Percentiles rank a stretch among this genome's conserved stretches.
These are phyloP conservation scores for Sphaerulina vaccinii DNA, from an alignment of 2,329 filamentous ascomycete genomes.

Conservation along the genomic window DNA sequence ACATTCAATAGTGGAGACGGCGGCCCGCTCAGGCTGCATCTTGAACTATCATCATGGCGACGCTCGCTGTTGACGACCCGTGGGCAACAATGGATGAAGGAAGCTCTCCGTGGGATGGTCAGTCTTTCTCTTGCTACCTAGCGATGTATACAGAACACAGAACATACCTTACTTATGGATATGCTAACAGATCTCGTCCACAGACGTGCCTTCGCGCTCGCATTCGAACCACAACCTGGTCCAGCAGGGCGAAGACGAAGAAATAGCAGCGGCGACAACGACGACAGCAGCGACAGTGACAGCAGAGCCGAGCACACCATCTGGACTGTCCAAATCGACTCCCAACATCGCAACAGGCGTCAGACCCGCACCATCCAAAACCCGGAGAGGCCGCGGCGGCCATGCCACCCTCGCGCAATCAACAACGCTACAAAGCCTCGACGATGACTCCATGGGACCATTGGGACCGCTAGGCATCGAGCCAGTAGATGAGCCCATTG, in stretches of 20 bases:
- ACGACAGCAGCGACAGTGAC: neutral
- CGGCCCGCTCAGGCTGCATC: no score
- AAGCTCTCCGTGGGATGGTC: conserved; percentile 37
- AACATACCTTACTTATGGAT: no score
- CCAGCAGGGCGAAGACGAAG: conserved; percentile 38
- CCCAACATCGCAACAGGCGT: conserved; percentile 27
- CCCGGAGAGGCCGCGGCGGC: conserved; percentile 57
- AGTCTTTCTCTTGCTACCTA: conserved; percentile 5
- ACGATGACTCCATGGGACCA: conserved; percentile 71
- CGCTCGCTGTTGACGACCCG: conserved; percentile 13
- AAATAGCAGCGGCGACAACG: neutral
- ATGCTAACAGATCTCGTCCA: conserved; percentile 8
- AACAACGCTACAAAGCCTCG: conserved; percentile 74
- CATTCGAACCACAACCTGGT: conserved; percentile 43
- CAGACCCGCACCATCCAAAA: conserved; percentile 37
- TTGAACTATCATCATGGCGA: neutral
- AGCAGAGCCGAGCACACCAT: conserved; percentile 3
- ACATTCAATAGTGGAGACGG: no score
- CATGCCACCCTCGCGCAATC: conserved; percentile 73
- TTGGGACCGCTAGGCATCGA: conserved; percentile 63
- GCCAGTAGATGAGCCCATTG: conserved; percentile 61
- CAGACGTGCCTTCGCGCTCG: conserved; percentile 50
- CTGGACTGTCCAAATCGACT: conserved; percentile 23
- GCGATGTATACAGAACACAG: no score
- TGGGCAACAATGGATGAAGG: conserved; percentile 36